Base-by-base conservation (phyloP, 2,329 filamentous ascomycete genomes). In the Trematosphaeria pertusa region DNA sequence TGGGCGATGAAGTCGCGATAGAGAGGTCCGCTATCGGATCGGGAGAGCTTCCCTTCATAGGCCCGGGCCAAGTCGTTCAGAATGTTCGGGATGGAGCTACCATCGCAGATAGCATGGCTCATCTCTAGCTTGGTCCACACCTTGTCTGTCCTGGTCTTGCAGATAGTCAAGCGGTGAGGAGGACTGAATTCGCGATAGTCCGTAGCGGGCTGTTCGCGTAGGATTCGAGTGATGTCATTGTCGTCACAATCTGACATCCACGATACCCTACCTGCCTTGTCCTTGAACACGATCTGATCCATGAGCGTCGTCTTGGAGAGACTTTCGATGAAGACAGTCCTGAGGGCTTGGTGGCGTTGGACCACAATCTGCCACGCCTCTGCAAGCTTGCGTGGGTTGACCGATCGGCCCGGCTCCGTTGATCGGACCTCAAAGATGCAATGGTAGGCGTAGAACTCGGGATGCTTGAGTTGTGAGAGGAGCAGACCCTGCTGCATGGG, bases 51-150 rank as follows among this genome's bases (percentile, higher is more conserved):
- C 8, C 70, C 69, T n/a, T 69, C 65, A 37, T 81, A 81, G 2
- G 77, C 77, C 3, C 70, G 54, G 11, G 70, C 69, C 6, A 81
- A 52, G 43, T 81, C 79, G 3, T 70, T 67, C 4, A 79, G 58
- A 4, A 81, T 69, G 35, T 79, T 75, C 0, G 77, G 73, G 33
- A 81, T 75, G 0, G 79, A 81, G 28, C 70, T 72, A 1, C 79
- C 80, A 60, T 82, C 80, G 28, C 59, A 78, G 21, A 79, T 75
- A 8, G 74, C 75, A 52, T 82, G 79, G 50, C 75, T 81, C 14
- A 82, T 65, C 43, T 82, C 79, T 10, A 81, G 61, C 30, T 75
- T 75, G 32, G 75, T 74, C 54, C 75, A 77, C 0, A 79, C 46
- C 34, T 63, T 65, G 10, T 64, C 62, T 1, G 54, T 50, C 3